A percentile compares a stretch with the other conserved stretches of the same genome.
Evolutionary conservation across 2,329 filamentous ascomycete species (phyloP).

Genomic region (Hypoxylon sp.): DNA sequence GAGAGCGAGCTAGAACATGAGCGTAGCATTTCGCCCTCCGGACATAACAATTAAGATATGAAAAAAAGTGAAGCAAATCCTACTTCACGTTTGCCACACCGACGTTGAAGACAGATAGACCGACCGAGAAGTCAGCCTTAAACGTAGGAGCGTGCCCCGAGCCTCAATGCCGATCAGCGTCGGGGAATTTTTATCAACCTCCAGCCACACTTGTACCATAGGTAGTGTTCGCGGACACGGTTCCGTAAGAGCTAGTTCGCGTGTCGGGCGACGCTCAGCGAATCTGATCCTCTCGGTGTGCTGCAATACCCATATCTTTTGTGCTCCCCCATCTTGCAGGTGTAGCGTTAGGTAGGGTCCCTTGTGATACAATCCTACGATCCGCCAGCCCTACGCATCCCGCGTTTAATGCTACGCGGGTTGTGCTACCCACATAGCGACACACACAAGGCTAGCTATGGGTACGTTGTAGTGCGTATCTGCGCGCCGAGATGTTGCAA

Average conservation of each 20-base stretch:
- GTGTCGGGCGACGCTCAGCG: slow-evolving; percentile 25
- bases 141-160: slow-evolving; percentile 15
- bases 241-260: not conserved
- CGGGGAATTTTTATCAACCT: slow-evolving; percentile 3
- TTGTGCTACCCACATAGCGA: slow-evolving; percentile 19
- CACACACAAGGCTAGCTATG: not conserved
- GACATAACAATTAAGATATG: not conserved
- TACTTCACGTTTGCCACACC: slow-evolving; percentile 1
- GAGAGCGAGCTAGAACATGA: slow-evolving; percentile 3
- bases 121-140: slow-evolving; percentile 37
- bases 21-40: not conserved
- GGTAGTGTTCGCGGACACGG: slow-evolving; percentile 18
- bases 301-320: slow-evolving; percentile 12
- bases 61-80: slow-evolving; percentile 10
- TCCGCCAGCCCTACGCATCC: slow-evolving; percentile 24
- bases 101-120: slow-evolving; percentile 7
- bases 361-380: slow-evolving; percentile 17
- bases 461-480: not conserved
- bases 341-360: not conserved
- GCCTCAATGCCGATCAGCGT: slow-evolving; percentile 34
- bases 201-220: slow-evolving; percentile 3
- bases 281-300: slow-evolving; percentile 30
- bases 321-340: slow-evolving; percentile 37
- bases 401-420: slow-evolving; percentile 8
- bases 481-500: slow-evolving; percentile 10